Base-by-base conservation (phyloP, 129 eudicot genomes). In the Smallanthus sonchifolius region DNA sequence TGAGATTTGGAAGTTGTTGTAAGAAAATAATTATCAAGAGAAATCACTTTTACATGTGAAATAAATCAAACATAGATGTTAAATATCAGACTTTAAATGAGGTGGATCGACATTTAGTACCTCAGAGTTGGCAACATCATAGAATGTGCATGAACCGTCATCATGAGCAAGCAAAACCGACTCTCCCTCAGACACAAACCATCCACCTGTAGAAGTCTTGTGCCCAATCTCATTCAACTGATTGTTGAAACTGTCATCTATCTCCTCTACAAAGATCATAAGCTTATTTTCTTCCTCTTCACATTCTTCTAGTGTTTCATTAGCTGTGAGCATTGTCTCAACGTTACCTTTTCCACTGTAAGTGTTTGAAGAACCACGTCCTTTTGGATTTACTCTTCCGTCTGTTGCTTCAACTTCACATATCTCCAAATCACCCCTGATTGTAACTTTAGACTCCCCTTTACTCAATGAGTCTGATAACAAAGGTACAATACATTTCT, bases 101-200 rank as follows among this genome's bases (percentile, higher is more conserved):
- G 20, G 7, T 61, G 44, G 0, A 69, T 5, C n/a, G 49, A 16
- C 38, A 42, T 47, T 8, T 38, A 68, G 48, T 86, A 91, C 99
- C 99, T 94, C 96, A 65, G 81, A 85, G 74, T 94, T 84, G 67
- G 86, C 84, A 74, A 94, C 82, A 72, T 94, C 99, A 72, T 90
- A 88, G 61, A 84, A 87, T 39, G 94, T 81, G 77, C 99, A 94
- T 35, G 97, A 88, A 13, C 96, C 87, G 67, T 91, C 99, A 78
- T 83, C 88, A 44, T 91, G 97, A 70, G 94, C 90, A 75, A 94
- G 96, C 67, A 91, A 87, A 77, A 85, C 88, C 0, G 96, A 85
- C 79, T 94, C 97, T 62, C 97, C 99, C 67, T 91, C 97, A 0
- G 91, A 88, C 15, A 89, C 90, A 87, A 94, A 91, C 99, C 99